phyloP scores from a whole-genome alignment of 2,329 filamentous ascomycete species.

The Sporothrix inflata region DNA sequence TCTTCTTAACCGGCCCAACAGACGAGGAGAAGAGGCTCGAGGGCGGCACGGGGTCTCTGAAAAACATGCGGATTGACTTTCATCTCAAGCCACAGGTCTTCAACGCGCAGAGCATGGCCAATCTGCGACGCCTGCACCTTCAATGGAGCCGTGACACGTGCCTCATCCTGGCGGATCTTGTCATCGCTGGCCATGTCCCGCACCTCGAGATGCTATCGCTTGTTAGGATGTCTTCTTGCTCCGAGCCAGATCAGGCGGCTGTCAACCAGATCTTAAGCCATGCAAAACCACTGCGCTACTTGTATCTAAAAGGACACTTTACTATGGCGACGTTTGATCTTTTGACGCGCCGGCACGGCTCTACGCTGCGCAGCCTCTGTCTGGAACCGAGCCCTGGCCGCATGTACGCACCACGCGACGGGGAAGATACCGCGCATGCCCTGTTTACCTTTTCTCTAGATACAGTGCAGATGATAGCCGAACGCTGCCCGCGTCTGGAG shows the following conservation, averaged over 20 bases:
- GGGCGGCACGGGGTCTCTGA: neutral
- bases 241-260: neutral
- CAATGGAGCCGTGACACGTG: neutral
- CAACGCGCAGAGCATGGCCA: neutral
- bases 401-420: neutral
- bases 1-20: neutral
- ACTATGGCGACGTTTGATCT: neutral
- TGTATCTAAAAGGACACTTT: neutral
- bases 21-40: neutral
- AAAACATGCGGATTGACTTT: neutral
- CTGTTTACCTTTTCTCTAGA: neutral
- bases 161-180: neutral
- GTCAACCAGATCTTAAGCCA: neutral
- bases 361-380: neutral
- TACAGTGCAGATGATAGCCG: neutral
- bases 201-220: constrained; percentile 10
- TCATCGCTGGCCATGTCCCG: neutral
- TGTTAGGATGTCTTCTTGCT: neutral
- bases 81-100: neutral
- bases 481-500: neutral
- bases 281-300: neutral
- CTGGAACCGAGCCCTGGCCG: neutral
- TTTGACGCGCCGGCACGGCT: neutral
- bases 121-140: neutral
- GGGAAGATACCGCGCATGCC: neutral